Base-by-base conservation (phyloP, 2,329 filamentous ascomycete species). In the Aspergillus jensenii region DNA sequence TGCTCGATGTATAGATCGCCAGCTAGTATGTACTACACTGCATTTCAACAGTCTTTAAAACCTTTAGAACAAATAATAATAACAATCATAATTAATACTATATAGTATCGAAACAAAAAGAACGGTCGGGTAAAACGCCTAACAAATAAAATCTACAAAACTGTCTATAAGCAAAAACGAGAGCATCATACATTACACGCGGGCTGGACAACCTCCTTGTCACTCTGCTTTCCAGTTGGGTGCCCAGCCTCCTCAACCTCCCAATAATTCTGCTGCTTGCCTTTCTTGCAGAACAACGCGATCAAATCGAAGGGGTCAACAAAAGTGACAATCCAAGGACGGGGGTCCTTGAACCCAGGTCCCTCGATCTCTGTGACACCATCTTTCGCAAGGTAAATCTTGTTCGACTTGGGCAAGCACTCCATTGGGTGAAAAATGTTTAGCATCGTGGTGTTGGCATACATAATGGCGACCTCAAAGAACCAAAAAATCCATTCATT, bases 401-500 rank as follows among this genome's bases (percentile, higher is more conserved):
- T 80, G 62, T 81, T 79, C 3, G 78, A 79, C 6, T 68, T 68
- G 0, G 83, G 83, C 6, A 85, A 69, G 27, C 74, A 78, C 35
- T 72, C 76, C 39, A 80, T 81, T 0, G 82, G 82, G 55, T 83
- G 81, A 47, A 76, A 82, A 19, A 81, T 55, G 59, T 83, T 83
- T n/a, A 84, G 70, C 52, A 84, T 62, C 4, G 76, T 73, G 12
- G 78, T 81, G 60, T 83, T 83, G 49, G 76, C 60, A 17, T 81
- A 78, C 77, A 85, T 83, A 52, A 83, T 76, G 3, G 72, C 66
- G 4, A 75, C 77, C 62, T 85, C 83, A 57, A 85, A 83, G 33
- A 84, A 71, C 77, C 80, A 85, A 59, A 84, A 81, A 61, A 79
- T 82, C 65, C 76, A 77, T 56, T 85, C 82, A 49, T 81, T 75